Percentiles rank a stretch among this genome's conserved stretches.
Evolutionary conservation across 768 basidiomycete species (phyloP).

Genomic region (Lentinula lateritia): DNA sequence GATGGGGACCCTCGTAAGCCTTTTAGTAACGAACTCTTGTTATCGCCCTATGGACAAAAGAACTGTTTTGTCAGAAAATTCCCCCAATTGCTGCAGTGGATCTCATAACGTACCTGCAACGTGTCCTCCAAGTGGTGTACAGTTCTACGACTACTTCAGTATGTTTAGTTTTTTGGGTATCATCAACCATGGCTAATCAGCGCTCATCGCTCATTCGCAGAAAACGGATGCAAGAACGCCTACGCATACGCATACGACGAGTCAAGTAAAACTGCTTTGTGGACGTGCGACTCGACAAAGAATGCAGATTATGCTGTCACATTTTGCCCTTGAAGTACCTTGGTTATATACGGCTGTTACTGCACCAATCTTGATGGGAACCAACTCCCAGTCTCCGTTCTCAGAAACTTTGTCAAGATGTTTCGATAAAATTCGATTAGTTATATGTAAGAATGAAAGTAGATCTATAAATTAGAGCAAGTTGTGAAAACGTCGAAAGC

Average conservation of each 20-base stretch:
- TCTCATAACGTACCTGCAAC: slow-evolving; percentile 29
- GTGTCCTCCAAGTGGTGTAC: slow-evolving; percentile 43
- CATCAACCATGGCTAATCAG: too few relatives aligned
- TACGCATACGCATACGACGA: slow-evolving; percentile 45
- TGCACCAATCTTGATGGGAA: too few relatives aligned
- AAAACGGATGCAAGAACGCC: slow-evolving; percentile 27
- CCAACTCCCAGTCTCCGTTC: too few relatives aligned
- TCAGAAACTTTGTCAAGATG: too few relatives aligned
- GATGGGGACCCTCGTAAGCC: slow-evolving; percentile 31
- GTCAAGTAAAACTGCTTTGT: slow-evolving; percentile 37
- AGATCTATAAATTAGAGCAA: background rate
- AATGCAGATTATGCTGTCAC: slow-evolving; percentile 29
- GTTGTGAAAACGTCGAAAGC: background rate
- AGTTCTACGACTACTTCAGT: slow-evolving; percentile 47
- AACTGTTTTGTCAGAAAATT: slow-evolving; percentile 18
- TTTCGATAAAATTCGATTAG: too few relatives aligned
- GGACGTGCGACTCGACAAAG: slow-evolving; percentile 27
- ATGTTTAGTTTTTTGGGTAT: slow-evolving; percentile 7
- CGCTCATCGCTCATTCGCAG: slow-evolving; percentile 11
- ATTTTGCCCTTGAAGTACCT: slow-evolving; percentile 21
- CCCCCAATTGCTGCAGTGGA: slow-evolving; percentile 19
- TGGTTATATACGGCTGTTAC: too few relatives aligned
- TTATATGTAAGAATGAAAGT: background rate
- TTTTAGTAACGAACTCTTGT: slow-evolving; percentile 16
- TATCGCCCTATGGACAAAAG: slow-evolving; percentile 20